phyloP scores from a whole-genome alignment of 2,329 filamentous ascomycete genomes.

The Calonectria leucothoes region DNA sequence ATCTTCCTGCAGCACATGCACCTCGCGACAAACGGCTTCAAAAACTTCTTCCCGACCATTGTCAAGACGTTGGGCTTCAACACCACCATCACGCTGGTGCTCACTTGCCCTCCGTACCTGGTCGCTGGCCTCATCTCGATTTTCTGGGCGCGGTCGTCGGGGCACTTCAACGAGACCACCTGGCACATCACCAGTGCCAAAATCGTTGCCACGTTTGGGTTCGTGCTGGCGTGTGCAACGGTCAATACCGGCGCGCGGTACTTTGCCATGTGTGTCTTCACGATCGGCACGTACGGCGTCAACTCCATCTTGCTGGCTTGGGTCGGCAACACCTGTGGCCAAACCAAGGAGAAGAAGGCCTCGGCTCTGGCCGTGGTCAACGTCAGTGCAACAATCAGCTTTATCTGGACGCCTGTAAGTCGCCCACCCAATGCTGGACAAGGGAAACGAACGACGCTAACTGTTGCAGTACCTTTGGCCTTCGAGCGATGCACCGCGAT shows the following conservation, averaged over 20 bases:
- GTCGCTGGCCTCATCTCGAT: conserved; percentile 53
- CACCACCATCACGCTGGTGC: conserved; percentile 59
- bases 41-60: conserved; percentile 53
- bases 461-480: neutral
- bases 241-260: conserved; percentile 47
- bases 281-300: conserved; percentile 50
- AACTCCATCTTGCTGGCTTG: conserved; percentile 58
- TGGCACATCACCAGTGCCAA: conserved; percentile 48
- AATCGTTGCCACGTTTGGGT: conserved; percentile 52
- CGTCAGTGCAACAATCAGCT: conserved; percentile 45
- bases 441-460: neutral
- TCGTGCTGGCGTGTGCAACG: conserved; percentile 47
- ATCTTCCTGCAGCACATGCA: conserved; percentile 44
- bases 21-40: conserved; percentile 40
- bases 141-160: conserved; percentile 57
- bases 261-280: conserved; percentile 50
- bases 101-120: conserved; percentile 59
- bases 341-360: conserved; percentile 58
- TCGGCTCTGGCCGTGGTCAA: conserved; percentile 56
- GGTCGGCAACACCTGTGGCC: conserved; percentile 53
- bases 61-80: conserved; percentile 56
- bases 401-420: neutral
- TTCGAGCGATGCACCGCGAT: neutral
- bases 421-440: neutral
- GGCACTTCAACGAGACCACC: conserved; percentile 55